Evolutionary conservation across 2,329 filamentous ascomycete species (phyloP), one percentile per base, ranked within the genome.

Genomic region (Xylaria sp.): DNA sequence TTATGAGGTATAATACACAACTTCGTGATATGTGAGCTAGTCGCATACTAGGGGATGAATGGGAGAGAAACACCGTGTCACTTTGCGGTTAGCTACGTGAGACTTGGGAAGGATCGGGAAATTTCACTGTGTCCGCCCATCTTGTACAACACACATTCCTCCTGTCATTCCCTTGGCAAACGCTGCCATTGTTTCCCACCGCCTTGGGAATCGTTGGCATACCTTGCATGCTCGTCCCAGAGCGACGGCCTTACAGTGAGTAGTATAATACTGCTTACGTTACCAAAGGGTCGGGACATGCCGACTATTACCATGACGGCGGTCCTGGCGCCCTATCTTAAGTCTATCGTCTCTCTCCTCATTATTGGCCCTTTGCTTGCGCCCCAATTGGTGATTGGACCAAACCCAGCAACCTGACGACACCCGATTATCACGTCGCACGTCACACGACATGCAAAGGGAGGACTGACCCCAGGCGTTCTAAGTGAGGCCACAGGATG

Each of bases 261-360:
- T 19, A 38, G n/a, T n/a, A n/a, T n/a, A 35, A 37, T 15, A 31
- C 40, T 43, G 31, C 19, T 53, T 57, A 47, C 25, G 37, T 42
- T 63, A 58, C 57, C 57, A 47, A 23, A 45, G 31, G 35, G 38
- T 54, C 45, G 63, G 46, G 56, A 54, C 40, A 46, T 43, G 37
- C 35, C 31, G 40, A 23, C 6, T 42, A 43, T 51, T 25, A 11
- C 15, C 33, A 31, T 51, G 25, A 47, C 23, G 4, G 17, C 25
- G 5, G 15, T 17, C 49, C 2, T 23, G 17, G 14, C 11, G 14
- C 14, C 15, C 25, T 46, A 8, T 33, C 51, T 2, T 12, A 17
- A 17, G 4, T 46, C 15, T 31, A n/a, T 6, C 15, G 1, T 7
- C 11, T 7, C 4, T n/a, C 17, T 5, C 21, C 23, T n/a, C 12